A percentile compares a stretch with the other conserved stretches of the same genome.
Evolutionary conservation across 306 rosid species (phyloP).

Genomic region (Purshia tridentata): DNA sequence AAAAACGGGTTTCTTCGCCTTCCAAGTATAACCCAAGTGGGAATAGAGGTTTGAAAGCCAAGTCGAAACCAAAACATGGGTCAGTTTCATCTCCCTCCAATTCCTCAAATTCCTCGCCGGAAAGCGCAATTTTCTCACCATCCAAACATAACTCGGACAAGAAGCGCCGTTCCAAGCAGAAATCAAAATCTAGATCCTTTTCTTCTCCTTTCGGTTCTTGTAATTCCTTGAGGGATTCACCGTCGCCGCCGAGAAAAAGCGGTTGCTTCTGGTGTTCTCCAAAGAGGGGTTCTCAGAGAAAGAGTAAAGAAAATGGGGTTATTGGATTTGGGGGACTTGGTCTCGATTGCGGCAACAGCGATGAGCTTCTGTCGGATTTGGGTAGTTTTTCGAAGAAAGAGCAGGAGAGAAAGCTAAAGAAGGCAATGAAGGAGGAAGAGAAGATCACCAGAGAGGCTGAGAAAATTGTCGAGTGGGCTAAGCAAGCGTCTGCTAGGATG

Average conservation of each 20-base stretch:
- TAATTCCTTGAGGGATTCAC: constrained; percentile 37
- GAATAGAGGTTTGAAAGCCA: constrained; percentile 15
- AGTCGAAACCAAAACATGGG: constrained; percentile 28
- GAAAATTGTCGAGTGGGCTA: constrained; percentile 70
- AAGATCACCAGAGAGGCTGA: constrained; percentile 75
- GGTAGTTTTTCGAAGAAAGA: constrained; percentile 61
- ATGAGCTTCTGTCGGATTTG: constrained; percentile 50
- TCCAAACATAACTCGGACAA: constrained; percentile 22
- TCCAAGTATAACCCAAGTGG: too few relatives aligned
- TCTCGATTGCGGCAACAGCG: constrained; percentile 41
- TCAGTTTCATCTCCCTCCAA: constrained; percentile 42
- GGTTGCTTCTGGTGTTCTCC: constrained; percentile 86
- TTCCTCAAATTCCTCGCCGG: constrained; percentile 42
- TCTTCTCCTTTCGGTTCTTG: constrained; percentile 34
- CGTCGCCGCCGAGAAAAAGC: constrained; percentile 58
- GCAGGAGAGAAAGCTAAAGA: constrained; percentile 59
- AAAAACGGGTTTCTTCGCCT: too few relatives aligned
- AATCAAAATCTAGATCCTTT: constrained; percentile 14
- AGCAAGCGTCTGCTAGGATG: constrained; percentile 59
- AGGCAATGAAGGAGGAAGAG: constrained; percentile 71
- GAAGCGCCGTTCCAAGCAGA: constrained; percentile 6
- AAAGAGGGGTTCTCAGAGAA: constrained; percentile 54
- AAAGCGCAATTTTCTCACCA: constrained; percentile 36
- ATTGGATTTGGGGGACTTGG: neutral
- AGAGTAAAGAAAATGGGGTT: constrained; percentile 43